Conservation (phyloP, 2,329 filamentous ascomycete species). For the Cercospora nicotianae region DNA sequence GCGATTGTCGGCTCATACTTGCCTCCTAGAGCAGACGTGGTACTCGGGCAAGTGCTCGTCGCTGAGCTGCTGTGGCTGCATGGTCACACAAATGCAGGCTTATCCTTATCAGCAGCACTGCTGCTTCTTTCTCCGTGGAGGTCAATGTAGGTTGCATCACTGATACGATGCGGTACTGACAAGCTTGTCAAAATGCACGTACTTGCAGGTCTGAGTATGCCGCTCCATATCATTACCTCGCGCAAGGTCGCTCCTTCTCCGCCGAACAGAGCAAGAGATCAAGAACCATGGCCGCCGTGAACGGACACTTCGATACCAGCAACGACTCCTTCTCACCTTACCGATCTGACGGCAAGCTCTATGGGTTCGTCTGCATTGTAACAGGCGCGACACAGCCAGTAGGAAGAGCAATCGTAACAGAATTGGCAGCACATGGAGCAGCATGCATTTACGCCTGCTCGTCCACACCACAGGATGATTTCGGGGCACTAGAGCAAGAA, state of each 20-base stretch:
- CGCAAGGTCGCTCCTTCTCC: not conserved
- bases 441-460: constrained; percentile 64
- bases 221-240: not conserved
- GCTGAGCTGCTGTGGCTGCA: not conserved
- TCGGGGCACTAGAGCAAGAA: constrained; percentile 44
- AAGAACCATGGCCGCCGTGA: constrained; percentile 19
- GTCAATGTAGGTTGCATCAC: not conserved
- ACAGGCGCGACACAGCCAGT: constrained; percentile 62
- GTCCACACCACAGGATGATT: constrained; percentile 44
- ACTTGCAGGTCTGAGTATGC: not conserved
- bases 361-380: constrained; percentile 66
- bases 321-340: constrained; percentile 58
- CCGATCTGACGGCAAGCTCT: constrained; percentile 59
- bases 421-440: constrained; percentile 64
- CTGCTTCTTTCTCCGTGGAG: constrained; percentile 15
- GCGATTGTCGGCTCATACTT: not conserved
- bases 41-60: not conserved
- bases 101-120: constrained; percentile 9
- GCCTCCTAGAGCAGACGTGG: not conserved
- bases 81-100: constrained; percentile 4
- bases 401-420: constrained; percentile 59
- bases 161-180: not conserved
- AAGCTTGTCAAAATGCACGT: not conserved
- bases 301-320: constrained; percentile 23
- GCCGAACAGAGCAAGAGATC: not conserved